Evolutionary conservation across 1,139 yeast species (phyloP).

Genomic region (Sugiyamaella paludigena): DNA sequence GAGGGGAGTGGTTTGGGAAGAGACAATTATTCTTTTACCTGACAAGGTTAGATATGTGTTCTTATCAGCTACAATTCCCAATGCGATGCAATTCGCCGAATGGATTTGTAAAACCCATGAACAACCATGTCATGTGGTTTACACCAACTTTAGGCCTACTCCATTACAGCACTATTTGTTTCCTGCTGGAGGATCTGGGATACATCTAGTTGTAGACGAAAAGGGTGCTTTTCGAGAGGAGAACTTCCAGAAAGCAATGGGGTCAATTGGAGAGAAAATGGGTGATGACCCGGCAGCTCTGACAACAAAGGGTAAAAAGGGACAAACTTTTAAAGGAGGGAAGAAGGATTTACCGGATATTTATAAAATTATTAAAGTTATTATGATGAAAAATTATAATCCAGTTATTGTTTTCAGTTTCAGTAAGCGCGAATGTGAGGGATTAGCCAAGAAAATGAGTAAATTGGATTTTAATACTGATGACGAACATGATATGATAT

Average conservation of each 20-base stretch:
- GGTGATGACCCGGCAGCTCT: conserved; percentile 80
- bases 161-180: conserved; percentile 95
- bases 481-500: conserved; percentile 85
- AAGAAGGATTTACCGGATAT: conserved; percentile 69
- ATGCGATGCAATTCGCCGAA: conserved; percentile 97
- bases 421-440: conserved; percentile 94
- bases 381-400: conserved; percentile 90
- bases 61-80: conserved; percentile 91
- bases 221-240: conserved; percentile 95
- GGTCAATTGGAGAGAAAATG: conserved; percentile 73
- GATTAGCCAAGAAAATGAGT: conserved; percentile 89
- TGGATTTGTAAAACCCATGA: conserved; percentile 95
- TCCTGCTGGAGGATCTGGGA: conserved; percentile 98
- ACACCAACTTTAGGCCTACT: conserved; percentile 97
- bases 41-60: conserved; percentile 69
- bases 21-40: conserved; percentile 90
- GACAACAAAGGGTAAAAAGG: conserved; percentile 49
- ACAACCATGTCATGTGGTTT: conserved; percentile 98
- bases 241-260: conserved; percentile 97
- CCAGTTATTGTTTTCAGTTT: conserved; percentile 98
- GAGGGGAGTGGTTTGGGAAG: conserved; percentile 99
- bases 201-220: conserved; percentile 95
- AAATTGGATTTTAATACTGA: conserved; percentile 89
- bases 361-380: conserved; percentile 95
- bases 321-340: conserved; percentile 88